These are phyloP conservation scores for Niveomyces coronatus DNA, from an alignment of 2,329 filamentous ascomycete genomes.

Conservation along the genomic window DNA sequence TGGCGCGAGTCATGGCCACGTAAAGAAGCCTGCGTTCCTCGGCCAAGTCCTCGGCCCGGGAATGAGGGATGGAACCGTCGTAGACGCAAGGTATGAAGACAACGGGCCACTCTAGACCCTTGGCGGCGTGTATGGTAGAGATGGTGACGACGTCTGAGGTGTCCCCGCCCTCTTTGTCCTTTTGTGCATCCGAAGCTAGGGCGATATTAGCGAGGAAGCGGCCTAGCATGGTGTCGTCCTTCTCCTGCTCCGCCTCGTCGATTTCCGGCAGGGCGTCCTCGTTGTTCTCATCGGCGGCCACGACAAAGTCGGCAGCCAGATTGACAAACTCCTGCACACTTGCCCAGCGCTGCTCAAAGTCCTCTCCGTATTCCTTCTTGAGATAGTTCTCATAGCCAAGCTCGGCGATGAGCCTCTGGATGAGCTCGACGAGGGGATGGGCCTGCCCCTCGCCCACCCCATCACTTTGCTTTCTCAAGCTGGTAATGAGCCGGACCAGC, in stretches of 20 bases:
- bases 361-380: conserved; percentile 58
- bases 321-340: conserved; percentile 83
- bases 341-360: conserved; percentile 70
- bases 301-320: conserved; percentile 63
- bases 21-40: conserved; percentile 87
- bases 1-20: conserved; percentile 91
- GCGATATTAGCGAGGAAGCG: conserved; percentile 85
- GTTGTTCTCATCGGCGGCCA: conserved; percentile 30
- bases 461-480: conserved; percentile 20
- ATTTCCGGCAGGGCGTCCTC: conserved; percentile 55
- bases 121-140: conserved; percentile 92
- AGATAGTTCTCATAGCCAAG: conserved; percentile 68
- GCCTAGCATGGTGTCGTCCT: conserved; percentile 49
- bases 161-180: conserved; percentile 46
- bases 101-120: conserved; percentile 91
- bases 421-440: conserved; percentile 34
- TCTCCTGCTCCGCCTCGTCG: conserved; percentile 58
- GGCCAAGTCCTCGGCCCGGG: conserved; percentile 70
- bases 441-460: conserved; percentile 18
- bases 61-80: conserved; percentile 83
- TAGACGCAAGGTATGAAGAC: conserved; percentile 90
- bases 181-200: conserved; percentile 69
- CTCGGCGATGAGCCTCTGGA: conserved; percentile 48
- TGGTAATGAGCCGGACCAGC: conserved; percentile 33
- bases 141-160: conserved; percentile 65